Evolutionary conservation across 2,329 filamentous ascomycete species (phyloP).

Genomic region (Fusarium sp.): DNA sequence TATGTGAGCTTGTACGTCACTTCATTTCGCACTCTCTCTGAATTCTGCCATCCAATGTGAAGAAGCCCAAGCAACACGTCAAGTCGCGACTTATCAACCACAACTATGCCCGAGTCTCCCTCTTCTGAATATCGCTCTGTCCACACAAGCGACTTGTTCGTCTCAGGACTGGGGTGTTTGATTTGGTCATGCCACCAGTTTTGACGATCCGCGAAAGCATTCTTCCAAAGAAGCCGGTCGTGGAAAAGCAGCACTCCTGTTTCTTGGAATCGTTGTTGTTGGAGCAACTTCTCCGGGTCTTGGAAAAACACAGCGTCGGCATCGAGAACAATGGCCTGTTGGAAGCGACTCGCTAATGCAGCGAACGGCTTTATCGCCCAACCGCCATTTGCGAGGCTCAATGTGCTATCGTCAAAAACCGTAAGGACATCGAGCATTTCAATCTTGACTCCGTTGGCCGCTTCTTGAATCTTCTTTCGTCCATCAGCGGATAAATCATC

Average conservation of each 20-base stretch:
- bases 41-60: constrained; percentile 61
- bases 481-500: constrained; percentile 46
- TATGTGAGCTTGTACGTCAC: constrained; percentile 58
- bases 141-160: constrained; percentile 55
- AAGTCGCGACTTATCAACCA: constrained; percentile 56
- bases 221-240: constrained; percentile 57
- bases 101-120: constrained; percentile 57
- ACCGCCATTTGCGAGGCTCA: constrained; percentile 49
- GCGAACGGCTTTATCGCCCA: constrained; percentile 60
- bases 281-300: constrained; percentile 51
- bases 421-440: constrained; percentile 52
- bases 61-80: constrained; percentile 56
- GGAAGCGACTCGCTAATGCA: constrained; percentile 52
- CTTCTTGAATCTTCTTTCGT: constrained; percentile 44
- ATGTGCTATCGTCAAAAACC: constrained; percentile 51
- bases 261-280: constrained; percentile 49
- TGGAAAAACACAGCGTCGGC: constrained; percentile 57
- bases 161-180: constrained; percentile 50
- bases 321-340: constrained; percentile 56
- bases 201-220: constrained; percentile 51
- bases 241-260: constrained; percentile 57
- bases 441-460: constrained; percentile 33
- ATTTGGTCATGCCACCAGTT: constrained; percentile 56
- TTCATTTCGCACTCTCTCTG: constrained; percentile 54
- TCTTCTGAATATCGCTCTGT: constrained; percentile 58